These are phyloP conservation scores for Furcasterigmium furcatum DNA, from an alignment of 2,329 filamentous ascomycete species.

Conservation along the genomic window DNA sequence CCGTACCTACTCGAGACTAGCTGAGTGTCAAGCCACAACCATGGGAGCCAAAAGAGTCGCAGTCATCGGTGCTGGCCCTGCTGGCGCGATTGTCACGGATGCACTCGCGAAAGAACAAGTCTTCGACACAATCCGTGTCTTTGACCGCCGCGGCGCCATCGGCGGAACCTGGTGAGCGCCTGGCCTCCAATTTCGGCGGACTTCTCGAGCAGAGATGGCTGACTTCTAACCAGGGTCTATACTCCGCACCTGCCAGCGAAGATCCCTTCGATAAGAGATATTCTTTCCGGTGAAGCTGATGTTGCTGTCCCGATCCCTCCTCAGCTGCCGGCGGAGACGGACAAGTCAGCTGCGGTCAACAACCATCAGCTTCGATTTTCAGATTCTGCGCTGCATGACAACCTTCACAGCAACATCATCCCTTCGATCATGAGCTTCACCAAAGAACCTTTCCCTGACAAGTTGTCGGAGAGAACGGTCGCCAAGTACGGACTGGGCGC, in stretches of 20 bases:
- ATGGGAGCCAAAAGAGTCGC: conserved; percentile 31
- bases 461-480: conserved; percentile 37
- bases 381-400: conserved; percentile 52
- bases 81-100: conserved; percentile 55
- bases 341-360: conserved; percentile 26
- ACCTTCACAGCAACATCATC: conserved; percentile 58
- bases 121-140: conserved; percentile 55
- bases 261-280: conserved; percentile 21
- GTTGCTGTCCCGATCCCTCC: conserved; percentile 35
- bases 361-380: conserved; percentile 40
- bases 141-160: conserved; percentile 51
- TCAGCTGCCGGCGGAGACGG: conserved; percentile 35
- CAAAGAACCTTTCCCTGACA: conserved; percentile 42
- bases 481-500: conserved; percentile 46
- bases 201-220: too few relatives aligned
- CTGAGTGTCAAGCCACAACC: background rate
- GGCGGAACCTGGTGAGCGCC: conserved; percentile 53
- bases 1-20: too few relatives aligned
- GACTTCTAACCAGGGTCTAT: conserved; percentile 23
- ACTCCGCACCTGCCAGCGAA: conserved; percentile 29
- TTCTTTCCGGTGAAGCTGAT: conserved; percentile 42
- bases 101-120: conserved; percentile 50
- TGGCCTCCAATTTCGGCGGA: background rate
- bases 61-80: conserved; percentile 55
- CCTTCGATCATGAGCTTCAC: conserved; percentile 53